Evolutionary conservation across 768 basidiomycete genomes (phyloP).

Genomic region (Tephrocybe sp.): DNA sequence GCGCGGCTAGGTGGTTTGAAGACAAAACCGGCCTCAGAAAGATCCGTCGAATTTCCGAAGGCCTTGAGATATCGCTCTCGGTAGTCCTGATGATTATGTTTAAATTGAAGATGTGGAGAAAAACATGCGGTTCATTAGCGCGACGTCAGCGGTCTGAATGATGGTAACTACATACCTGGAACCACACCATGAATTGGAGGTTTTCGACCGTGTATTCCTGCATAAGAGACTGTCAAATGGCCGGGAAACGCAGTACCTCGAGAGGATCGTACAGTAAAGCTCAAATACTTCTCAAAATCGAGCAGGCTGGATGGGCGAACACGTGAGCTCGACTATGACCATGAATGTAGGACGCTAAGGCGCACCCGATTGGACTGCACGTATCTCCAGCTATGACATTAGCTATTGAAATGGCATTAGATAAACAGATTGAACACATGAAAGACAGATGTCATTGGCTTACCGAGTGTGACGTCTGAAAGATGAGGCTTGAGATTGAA

Average conservation of each 20-base stretch:
- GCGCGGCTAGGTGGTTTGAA: constrained; percentile 11
- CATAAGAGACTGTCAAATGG: constrained; percentile 19
- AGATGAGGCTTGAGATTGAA: constrained; percentile 23
- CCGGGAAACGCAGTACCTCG: constrained; percentile 12
- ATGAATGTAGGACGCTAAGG: not conserved
- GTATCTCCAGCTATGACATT: constrained; percentile 36
- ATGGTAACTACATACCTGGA: constrained; percentile 26
- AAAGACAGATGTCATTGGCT: constrained; percentile 6
- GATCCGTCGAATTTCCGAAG: constrained; percentile 14
- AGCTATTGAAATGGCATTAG: constrained; percentile 14
- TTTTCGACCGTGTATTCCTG: constrained; percentile 30
- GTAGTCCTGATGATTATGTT: constrained; percentile 27
- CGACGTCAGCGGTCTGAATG: constrained; percentile 8
- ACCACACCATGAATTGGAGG: constrained; percentile 36
- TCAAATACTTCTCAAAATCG: constrained; percentile 24
- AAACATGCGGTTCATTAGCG: not conserved
- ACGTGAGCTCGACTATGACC: not conserved
- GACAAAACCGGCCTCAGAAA: constrained; percentile 23
- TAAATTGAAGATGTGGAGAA: not conserved
- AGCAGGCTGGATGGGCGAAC: constrained; percentile 21
- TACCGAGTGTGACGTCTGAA: constrained; percentile 20
- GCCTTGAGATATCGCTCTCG: constrained; percentile 30
- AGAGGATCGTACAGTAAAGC: constrained; percentile 22
- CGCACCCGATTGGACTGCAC: constrained; percentile 34
- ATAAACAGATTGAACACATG: constrained; percentile 5